Conservation (phyloP, 202 grass and related monocot species). For the Zoysia matrella region DNA sequence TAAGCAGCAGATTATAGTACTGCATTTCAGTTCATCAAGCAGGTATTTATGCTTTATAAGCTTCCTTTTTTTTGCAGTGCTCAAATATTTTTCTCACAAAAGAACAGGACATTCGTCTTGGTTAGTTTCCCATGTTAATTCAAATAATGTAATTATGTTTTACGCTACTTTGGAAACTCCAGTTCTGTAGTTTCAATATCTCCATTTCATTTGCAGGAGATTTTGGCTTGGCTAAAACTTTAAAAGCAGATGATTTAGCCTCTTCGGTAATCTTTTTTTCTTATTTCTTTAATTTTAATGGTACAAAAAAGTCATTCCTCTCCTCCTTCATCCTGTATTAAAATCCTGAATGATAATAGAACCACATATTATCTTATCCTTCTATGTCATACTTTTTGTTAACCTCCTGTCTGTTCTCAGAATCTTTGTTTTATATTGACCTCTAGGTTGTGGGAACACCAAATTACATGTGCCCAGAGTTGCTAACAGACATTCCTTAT, state of each 20-base stretch:
- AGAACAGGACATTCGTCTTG: conserved; percentile 90
- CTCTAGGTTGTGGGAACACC: conserved; percentile 92
- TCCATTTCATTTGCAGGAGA: conserved; percentile 62
- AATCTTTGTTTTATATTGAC: conserved; percentile 33
- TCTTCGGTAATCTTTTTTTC: conserved; percentile 71
- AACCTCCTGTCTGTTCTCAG: conserved; percentile 38
- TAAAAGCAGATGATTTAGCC: conserved; percentile 92
- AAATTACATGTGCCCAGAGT: conserved; percentile 99
- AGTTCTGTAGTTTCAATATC: conserved; percentile 1
- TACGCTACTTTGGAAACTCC: too few species aligned
- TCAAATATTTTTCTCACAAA: conserved; percentile 99
- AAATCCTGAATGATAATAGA: conserved; percentile 20
- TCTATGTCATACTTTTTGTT: conserved; percentile 3
- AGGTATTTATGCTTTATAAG: too few species aligned
- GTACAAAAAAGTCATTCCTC: neutral
- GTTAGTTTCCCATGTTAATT: conserved; percentile 57
- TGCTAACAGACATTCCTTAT: conserved; percentile 97
- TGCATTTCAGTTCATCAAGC: conserved; percentile 36
- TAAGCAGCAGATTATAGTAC: conserved; percentile 39
- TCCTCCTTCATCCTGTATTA: conserved; percentile 1
- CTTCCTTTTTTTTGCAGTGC: conserved; percentile 51
- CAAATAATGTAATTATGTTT: conserved; percentile 11
- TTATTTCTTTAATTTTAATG: neutral
- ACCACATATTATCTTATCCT: conserved; percentile 9
- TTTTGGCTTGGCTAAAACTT: conserved; percentile 93